Conservation (phyloP, 1,284 basidiomycete species). For the Ceratobasidium sp. region DNA sequence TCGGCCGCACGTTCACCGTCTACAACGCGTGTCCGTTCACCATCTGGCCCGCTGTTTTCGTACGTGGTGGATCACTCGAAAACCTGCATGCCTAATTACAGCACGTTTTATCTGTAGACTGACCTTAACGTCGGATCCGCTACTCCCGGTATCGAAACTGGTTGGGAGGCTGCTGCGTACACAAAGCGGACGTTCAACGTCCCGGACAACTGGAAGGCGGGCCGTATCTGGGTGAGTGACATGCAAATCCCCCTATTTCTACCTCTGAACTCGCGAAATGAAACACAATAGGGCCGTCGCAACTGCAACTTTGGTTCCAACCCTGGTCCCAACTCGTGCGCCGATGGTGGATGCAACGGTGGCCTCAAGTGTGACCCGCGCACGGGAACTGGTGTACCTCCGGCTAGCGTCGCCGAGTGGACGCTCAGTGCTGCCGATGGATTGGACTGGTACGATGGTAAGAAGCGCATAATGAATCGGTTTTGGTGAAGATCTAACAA, state of each 20-base stretch:
- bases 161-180: conserved; percentile 56
- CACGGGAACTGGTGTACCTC: too few species aligned
- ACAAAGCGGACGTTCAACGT: conserved; percentile 54
- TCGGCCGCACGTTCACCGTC: conserved; percentile 55
- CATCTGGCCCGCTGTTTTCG: conserved; percentile 42
- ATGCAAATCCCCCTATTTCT: not conserved
- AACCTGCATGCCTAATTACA: too few species aligned
- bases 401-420: conserved; percentile 36
- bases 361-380: conserved; percentile 56
- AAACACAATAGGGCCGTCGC: too few species aligned
- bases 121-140: conserved; percentile 43
- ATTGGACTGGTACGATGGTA: conserved; percentile 44
- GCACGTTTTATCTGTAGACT: conserved; percentile 5
- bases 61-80: too few species aligned
- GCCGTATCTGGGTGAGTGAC: conserved; percentile 55
- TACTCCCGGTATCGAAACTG: conserved; percentile 45
- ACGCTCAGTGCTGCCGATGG: conserved; percentile 43
- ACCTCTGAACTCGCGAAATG: too few species aligned
- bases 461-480: too few species aligned
- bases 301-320: conserved; percentile 56
- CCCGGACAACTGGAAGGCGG: conserved; percentile 58
- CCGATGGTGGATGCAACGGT: conserved; percentile 57
- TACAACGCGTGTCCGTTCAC: conserved; percentile 20
- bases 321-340: conserved; percentile 61
- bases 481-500: not conserved